Base-by-base conservation (phyloP, 2,329 filamentous ascomycete genomes). In the Aspergillus aculeatinus region DNA sequence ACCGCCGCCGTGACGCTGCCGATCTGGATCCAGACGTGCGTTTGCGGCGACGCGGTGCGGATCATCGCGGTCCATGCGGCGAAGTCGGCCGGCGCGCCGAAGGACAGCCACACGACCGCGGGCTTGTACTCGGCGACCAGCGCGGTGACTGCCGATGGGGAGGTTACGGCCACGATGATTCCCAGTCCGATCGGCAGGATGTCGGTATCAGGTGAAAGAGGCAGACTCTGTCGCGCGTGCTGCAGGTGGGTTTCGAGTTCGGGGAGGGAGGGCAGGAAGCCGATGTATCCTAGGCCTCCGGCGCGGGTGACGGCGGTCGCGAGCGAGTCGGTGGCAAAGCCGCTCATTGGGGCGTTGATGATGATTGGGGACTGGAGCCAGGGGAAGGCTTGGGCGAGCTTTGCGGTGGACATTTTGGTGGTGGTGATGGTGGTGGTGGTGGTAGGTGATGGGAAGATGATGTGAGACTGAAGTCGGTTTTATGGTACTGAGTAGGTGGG, bases 271-370 rank as follows among this genome's bases (percentile, higher is more conserved):
- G 35, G 52, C 42, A 64, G 23, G 27, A 60, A 64, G 5, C 62
- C 63, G 33, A 66, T 66, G 33, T 60, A 58, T 23, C 64, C 62
- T 1, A 66, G 60, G 4, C 64, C 64, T 7, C 64, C 64, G 5
- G 61, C 57, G 16, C 44, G 55, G 10, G 62, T 63, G 2, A 66
- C 62, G 5, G 62, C 62, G 3, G 39, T 53, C 1, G 64, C 64
- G 1, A 66, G 52, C 12, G 60, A 52, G 47, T 49, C 59, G 25
- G 55, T 59, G 7, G 64, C 64, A 3, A 59, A 55, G n/a, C 60
- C 62, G 29, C 62, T 64, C 64, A 64, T 66, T 19, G 64, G 64
- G 2, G 64, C 62, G 21, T 64, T 64, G 33, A 51, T 54, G 23
- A 64, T 55, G 27, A 66, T 55, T 21, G 64, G 64, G 16, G 56